A percentile compares a stretch with the other conserved stretches of the same genome.
Conservation (phyloP, 148 eudicot species). For the Linanthus parryae region DNA sequence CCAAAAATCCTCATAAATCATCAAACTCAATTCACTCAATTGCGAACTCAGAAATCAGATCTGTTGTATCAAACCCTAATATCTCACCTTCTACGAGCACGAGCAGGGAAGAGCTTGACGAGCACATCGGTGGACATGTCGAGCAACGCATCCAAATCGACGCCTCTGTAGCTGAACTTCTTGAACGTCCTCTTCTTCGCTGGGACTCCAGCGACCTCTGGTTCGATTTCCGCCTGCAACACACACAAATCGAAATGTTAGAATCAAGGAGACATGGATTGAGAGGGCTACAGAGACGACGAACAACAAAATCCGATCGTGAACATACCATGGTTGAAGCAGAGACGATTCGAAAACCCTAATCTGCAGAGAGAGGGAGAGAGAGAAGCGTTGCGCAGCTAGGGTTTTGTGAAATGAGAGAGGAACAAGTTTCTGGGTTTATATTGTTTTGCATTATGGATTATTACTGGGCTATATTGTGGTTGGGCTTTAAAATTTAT, state of each 20-base stretch:
- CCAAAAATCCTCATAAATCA: neutral
- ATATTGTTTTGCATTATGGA: no score
- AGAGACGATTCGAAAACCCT: no score
- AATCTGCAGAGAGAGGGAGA: no score
- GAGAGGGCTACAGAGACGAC: neutral
- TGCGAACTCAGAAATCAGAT: neutral
- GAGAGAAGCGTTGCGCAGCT: no score
- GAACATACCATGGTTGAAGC: no score
- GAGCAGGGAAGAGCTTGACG: conserved; percentile 39
- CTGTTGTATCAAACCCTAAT: neutral
- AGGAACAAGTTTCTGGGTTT: no score
- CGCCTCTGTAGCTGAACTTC: conserved; percentile 49
- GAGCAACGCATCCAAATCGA: conserved; percentile 44
- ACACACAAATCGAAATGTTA: conserved; percentile 1
- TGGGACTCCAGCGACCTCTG: conserved; percentile 21
- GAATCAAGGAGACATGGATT: no score
- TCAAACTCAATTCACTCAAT: neutral
- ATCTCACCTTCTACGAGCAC: conserved; percentile 56
- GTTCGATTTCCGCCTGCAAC: conserved; percentile 33
- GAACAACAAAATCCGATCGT: neutral
- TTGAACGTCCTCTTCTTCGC: conserved; percentile 52
- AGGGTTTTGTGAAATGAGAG: no score
- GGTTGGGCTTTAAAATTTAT: no score
- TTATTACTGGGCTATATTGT: no score
- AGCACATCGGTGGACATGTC: conserved; percentile 53